Evolutionary conservation across 1,139 yeast species (phyloP), one percentile per base, ranked within the genome.

Genomic region (Scheffersomyces illinoinensis): DNA sequence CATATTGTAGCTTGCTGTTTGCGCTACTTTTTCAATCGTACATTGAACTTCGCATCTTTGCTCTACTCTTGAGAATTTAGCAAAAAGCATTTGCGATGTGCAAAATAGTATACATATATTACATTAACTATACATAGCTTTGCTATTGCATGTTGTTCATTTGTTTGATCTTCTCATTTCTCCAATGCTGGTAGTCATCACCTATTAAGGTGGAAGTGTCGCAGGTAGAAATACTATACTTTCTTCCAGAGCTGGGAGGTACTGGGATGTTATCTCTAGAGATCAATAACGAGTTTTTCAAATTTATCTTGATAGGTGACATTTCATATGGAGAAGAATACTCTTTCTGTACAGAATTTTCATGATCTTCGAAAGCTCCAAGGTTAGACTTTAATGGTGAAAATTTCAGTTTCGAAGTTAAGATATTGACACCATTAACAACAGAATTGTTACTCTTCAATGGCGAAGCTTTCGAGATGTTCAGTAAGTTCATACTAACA

Each of bases 141-240:
- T 26, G 26, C n/a, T 18, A 49, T 43, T 50, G 50, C 51, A 56
- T 53, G 50, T 57, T 57, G 53, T 74, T 77, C 39, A 78, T 66
- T 66, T 74, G 78, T 58, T 70, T 71, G 48, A 80, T 76, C 60
- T 71, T 70, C 59, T 78, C 82, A 39, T 73, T 74, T 58, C 83
- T 68, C 85, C 85, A 81, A 17, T 65, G 65, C 57, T 74, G 73
- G 62, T 79, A 80, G 53, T 79, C 84, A 52, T 78, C 83, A 5
- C 81, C 81, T 23, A 76, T 68, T 47, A 79, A 69, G 1, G 81
- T 76, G 0, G 83, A 77, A 54, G 77, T 76, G 54, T 79, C 79
- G 54, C 73, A 65, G 46, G 74, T 73, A 19, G 66, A 66, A 10
- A 67, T 59, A 58, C 76, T 74, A 18, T 65, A 56, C 53, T 69